Conservation (phyloP, 2,329 filamentous ascomycete genomes). For the Sclerotinia spermophila region DNA sequence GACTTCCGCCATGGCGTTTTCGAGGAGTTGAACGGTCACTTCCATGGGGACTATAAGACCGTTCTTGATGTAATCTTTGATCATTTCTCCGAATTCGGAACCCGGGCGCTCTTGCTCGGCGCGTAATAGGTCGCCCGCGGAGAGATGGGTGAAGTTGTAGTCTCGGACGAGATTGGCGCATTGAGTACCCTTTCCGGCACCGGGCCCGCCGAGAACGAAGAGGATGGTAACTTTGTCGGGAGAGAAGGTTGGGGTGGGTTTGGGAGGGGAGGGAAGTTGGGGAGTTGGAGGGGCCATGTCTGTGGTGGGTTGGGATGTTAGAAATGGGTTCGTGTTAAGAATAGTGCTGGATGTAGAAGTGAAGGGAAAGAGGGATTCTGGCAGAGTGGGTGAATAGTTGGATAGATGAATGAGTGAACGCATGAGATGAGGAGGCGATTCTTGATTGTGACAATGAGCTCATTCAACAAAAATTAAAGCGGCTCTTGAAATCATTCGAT, state of each 20-base stretch:
- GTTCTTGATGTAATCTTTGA: slow-evolving; percentile 89
- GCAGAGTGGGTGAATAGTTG: slow-evolving; percentile 4
- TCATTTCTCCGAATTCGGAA: slow-evolving; percentile 86
- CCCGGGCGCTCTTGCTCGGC: slow-evolving; percentile 87
- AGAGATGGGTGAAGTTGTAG: slow-evolving; percentile 90
- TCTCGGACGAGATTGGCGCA: slow-evolving; percentile 82
- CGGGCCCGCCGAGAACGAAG: slow-evolving; percentile 94
- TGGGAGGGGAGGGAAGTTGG: slow-evolving; percentile 48
- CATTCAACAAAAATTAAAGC: slow-evolving; percentile 25
- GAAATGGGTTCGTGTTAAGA: background rate
- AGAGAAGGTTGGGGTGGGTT: slow-evolving; percentile 66
- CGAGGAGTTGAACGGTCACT: slow-evolving; percentile 87
- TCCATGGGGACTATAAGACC: slow-evolving; percentile 98
- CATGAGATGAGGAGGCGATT: background rate
- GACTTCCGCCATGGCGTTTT: slow-evolving; percentile 81
- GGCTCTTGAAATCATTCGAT: slow-evolving; percentile 27
- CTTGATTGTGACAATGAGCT: background rate
- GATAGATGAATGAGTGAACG: background rate
- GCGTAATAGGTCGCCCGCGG: slow-evolving; percentile 87
- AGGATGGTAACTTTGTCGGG: slow-evolving; percentile 79
- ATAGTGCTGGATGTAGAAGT: background rate
- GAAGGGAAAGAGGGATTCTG: slow-evolving; percentile 2
- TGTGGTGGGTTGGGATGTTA: slow-evolving; percentile 7
- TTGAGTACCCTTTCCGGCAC: slow-evolving; percentile 95
- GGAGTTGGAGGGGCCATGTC: slow-evolving; percentile 16